phyloP scores from a whole-genome alignment of 805 yeast species.

The Priceomyces castillae region DNA sequence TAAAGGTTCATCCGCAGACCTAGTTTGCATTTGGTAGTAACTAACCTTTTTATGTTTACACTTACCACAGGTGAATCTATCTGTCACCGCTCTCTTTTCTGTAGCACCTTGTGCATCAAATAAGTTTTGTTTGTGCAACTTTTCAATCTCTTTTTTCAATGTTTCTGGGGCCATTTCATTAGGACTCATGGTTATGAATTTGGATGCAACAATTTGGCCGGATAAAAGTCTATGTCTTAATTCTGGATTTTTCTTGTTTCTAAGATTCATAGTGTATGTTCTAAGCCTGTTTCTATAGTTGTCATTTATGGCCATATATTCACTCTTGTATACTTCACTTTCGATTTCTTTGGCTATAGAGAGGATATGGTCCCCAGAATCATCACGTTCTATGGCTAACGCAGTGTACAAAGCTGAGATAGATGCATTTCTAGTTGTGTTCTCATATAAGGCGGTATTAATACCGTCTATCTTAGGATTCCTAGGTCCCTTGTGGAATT shows the following conservation, averaged over 20 bases:
- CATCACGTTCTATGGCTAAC: constrained; percentile 73
- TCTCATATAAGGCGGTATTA: constrained; percentile 63
- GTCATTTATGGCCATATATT: constrained; percentile 55
- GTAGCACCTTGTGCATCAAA: constrained; percentile 98
- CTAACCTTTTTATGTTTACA: constrained; percentile 97
- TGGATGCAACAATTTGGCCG: constrained; percentile 64
- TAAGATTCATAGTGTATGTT: constrained; percentile 79
- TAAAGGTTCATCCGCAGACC: constrained; percentile 98
- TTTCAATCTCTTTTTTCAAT: constrained; percentile 78
- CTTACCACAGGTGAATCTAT: constrained; percentile 94
- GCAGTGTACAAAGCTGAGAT: constrained; percentile 85
- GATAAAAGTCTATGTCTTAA: constrained; percentile 65
- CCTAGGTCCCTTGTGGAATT: constrained; percentile 53
- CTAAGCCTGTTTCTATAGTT: constrained; percentile 80
- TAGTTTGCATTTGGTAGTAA: constrained; percentile 95
- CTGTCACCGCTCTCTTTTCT: constrained; percentile 93
- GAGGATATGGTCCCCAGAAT: constrained; percentile 56
- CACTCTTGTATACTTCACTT: constrained; percentile 59
- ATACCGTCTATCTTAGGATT: constrained; percentile 81
- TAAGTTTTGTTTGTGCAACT: constrained; percentile 81
- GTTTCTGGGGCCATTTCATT: constrained; percentile 95
- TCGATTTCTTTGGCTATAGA: constrained; percentile 71
- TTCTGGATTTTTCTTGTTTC: constrained; percentile 87
- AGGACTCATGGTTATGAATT: constrained; percentile 79
- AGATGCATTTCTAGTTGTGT: constrained; percentile 80